Base-by-base conservation (phyloP, 192 early-diverging fungal species). In the Spinellus fusiger region DNA sequence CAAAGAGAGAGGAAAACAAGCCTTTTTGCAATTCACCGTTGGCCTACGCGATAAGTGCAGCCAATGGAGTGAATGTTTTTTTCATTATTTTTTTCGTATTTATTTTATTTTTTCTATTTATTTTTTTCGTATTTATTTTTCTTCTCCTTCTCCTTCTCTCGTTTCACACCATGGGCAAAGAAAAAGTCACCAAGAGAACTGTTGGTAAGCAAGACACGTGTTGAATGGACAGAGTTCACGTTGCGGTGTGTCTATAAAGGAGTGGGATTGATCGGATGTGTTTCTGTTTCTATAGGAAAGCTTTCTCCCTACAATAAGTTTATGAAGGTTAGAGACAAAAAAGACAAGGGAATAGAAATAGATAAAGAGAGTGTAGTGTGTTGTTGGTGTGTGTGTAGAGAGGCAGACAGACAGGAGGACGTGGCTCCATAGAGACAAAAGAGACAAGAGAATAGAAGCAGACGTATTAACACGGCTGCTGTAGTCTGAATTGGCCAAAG, bases 401-500 rank as follows among this genome's bases (percentile, higher is more conserved):
- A n/a, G n/a, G n/a, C n/a, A n/a, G n/a, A n/a, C n/a, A n/a, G n/a
- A n/a, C n/a, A n/a, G n/a, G n/a, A n/a, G n/a, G n/a, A n/a, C 13
- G 2, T 44, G 2, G 10, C 10, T 56, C 54, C 20, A 1, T 5
- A 56, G 16, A 34, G 10, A 31, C 33, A 15, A 20, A 56, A 10
- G 4, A 22, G 18, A 15, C n/a, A 31, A 20, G 12, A 20, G 33
- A 32, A 54, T 32, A 31, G 27, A 31, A n/a, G 9, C 32, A 31
- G n/a, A 18, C 31, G 10, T 54, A 5, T 54, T 32, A 58, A 58
- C 28, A 38, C 38, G 35, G 27, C 16, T 58, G 22, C n/a, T 44
- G 13, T 53, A 64, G 62, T 48, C 62, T 54, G 62, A 64, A 64
- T 53, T 64, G 15, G 62, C 62, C 54, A 64, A 64, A 23, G 62